These are phyloP conservation scores for Pyronema domesticum DNA, from an alignment of 495 filamentous ascomycete species.

Conservation along the genomic window DNA sequence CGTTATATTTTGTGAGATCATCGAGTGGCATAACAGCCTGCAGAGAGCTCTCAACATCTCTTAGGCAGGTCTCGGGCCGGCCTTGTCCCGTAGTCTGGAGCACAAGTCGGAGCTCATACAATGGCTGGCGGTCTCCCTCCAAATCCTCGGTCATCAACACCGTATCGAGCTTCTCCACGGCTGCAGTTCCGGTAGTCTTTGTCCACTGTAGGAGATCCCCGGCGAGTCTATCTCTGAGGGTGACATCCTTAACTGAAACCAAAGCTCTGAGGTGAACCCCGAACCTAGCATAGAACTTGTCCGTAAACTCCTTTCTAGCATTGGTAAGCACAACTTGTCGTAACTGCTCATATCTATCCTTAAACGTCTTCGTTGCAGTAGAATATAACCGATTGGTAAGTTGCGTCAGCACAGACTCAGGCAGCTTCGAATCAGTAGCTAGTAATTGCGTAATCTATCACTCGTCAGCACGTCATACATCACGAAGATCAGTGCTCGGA, in stretches of 20 bases:
- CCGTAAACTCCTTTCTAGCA: conserved; percentile 9
- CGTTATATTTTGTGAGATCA: conserved; percentile 5
- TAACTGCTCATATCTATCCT: conserved; percentile 8
- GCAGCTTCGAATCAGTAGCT: conserved; percentile 2
- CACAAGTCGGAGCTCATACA: conserved; percentile 9
- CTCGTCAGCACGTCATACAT: background rate
- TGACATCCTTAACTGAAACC: conserved; percentile 7
- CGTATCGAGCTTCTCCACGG: conserved; percentile 15
- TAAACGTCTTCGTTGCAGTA: conserved; percentile 6
- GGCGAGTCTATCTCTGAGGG: conserved; percentile 13
- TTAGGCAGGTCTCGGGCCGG: conserved; percentile 7
- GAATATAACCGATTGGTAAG: conserved; percentile 11
- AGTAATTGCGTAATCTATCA: conserved; percentile 1
- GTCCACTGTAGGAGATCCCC: conserved; percentile 15
- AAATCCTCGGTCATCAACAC: conserved; percentile 3
- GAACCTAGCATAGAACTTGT: conserved; percentile 17
- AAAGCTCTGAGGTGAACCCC: conserved; percentile 11
- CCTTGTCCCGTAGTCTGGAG: conserved; percentile 7
- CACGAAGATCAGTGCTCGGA: background rate
- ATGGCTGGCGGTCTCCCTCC: conserved; percentile 7
- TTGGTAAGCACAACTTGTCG: conserved; percentile 2
- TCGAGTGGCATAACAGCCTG: background rate
- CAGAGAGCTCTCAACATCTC: conserved; percentile 5
- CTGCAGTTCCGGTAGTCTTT: conserved; percentile 4
- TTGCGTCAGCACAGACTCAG: conserved; percentile 10